Evolutionary conservation across 257 asterid genomes (phyloP), one percentile per base, ranked within the genome.

Genomic region (Solanum medicagineum): DNA sequence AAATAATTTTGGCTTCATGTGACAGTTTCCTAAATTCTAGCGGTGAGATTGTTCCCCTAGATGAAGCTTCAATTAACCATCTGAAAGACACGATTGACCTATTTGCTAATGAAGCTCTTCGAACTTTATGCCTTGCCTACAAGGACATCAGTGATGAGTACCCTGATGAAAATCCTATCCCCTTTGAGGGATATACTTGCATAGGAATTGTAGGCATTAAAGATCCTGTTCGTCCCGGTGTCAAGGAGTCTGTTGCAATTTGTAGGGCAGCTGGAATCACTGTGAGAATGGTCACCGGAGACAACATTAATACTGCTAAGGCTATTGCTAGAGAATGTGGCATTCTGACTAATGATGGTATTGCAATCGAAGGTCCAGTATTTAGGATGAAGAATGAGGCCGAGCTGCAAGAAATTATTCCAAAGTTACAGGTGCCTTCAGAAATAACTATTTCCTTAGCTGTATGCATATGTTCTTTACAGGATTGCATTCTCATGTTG

Each of bases 301-400:
- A 95, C 85, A 95, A 95, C 87, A 94, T 95, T 73, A 92, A 91
- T 87, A 95, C 98, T 14, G 98, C 98, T 17, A 95, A 92, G 91
- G 98, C 98, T 14, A 94, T 95, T 87, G 98, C 98, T 83, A 91
- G 92, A 89, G 98, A 95, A 87, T 95, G 98, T 89, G 98, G 98
- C 80, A 95, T 95, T 87, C 85, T 94, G 77, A 93, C 97, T 62
- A 93, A 91, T 75, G 93, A 92, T 86, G 98, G 98, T 22, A 86
- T 93, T 84, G 98, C 98, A 26, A 94, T 93, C 51, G 98, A 95
- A 91, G 98, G 98, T 81, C 98, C 98, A 13, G 95, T 91, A n/a
- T 95, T 95, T 88, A 92, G 98, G 84, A 47, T 51, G 89, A 93
- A 93, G 90, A 90, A 70, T 57, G 97, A 90, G 45, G 94, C 88